These are phyloP conservation scores for Paramecium octaurelia DNA, from an alignment of 73 alveolate species.

Conservation along the genomic window DNA sequence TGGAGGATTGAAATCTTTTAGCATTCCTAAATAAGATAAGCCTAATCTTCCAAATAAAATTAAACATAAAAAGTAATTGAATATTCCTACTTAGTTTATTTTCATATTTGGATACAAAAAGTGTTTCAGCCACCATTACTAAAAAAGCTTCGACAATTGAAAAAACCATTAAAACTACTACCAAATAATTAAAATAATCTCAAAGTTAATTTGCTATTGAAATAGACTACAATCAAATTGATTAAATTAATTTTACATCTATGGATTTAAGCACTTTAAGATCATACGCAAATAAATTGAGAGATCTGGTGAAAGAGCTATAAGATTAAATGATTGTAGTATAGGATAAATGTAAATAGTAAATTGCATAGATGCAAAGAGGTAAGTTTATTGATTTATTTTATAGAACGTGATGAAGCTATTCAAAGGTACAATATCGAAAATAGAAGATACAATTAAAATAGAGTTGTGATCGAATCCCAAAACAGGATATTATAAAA, in stretches of 20 bases:
- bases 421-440: background rate
- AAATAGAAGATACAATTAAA: conserved; percentile 34
- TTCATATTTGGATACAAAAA: background rate
- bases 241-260: background rate
- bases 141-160: background rate
- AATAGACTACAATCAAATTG: background rate
- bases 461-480: conserved; percentile 42
- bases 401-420: conserved; percentile 23
- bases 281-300: conserved; percentile 11
- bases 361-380: background rate
- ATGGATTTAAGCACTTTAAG: conserved; percentile 34
- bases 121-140: background rate
- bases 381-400: background rate
- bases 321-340: background rate
- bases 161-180: background rate
- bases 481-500: conserved; percentile 1
- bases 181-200: background rate
- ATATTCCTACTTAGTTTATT: background rate
- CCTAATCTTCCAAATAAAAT: conserved; percentile 8
- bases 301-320: conserved; percentile 16
- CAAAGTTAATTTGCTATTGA: background rate
- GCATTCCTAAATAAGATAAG: conserved; percentile 52
- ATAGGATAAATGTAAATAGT: conserved; percentile 8
- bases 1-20: conserved; percentile 44
- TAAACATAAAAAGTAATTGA: conserved; percentile 5